Evolutionary conservation across 768 basidiomycete genomes (phyloP).

Genomic region (Macrolepiota dolichaula): DNA sequence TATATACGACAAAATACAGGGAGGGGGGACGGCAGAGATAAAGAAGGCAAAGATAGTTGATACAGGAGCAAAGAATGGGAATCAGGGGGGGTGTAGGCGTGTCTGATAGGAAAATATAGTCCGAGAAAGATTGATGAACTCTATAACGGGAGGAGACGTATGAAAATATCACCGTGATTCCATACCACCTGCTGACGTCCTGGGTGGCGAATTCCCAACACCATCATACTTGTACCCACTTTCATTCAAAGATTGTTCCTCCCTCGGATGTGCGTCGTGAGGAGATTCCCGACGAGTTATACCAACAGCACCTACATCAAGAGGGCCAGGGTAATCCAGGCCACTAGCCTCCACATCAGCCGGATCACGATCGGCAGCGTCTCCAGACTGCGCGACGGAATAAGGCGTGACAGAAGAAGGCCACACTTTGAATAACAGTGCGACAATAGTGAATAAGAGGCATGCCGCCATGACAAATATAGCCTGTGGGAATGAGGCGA

Average conservation of each 20-base stretch:
- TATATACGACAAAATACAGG: too few species aligned
- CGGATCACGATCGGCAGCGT: neutral
- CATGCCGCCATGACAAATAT: slow-evolving; percentile 61
- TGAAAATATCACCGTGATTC: neutral
- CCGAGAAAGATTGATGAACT: too few species aligned
- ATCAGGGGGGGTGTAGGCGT: too few species aligned
- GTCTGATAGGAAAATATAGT: too few species aligned
- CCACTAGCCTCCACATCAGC: neutral
- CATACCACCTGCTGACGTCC: neutral
- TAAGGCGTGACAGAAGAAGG: slow-evolving; percentile 11
- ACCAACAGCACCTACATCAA: neutral
- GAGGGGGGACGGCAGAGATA: too few species aligned
- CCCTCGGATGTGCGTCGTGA: neutral
- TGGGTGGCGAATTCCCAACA: slow-evolving; percentile 2
- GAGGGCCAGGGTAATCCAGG: neutral
- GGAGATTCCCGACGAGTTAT: too few species aligned
- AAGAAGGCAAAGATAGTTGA: too few species aligned
- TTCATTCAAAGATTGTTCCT: neutral
- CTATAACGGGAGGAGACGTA: too few species aligned
- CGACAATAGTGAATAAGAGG: slow-evolving; percentile 50
- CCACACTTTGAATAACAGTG: slow-evolving; percentile 37
- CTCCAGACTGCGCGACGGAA: neutral
- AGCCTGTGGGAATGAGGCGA: slow-evolving; percentile 61
- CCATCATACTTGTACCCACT: slow-evolving; percentile 5
- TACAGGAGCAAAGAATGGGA: too few species aligned